phyloP scores from a whole-genome alignment of 805 yeast species.

The Blastobotrys peoriensis region DNA sequence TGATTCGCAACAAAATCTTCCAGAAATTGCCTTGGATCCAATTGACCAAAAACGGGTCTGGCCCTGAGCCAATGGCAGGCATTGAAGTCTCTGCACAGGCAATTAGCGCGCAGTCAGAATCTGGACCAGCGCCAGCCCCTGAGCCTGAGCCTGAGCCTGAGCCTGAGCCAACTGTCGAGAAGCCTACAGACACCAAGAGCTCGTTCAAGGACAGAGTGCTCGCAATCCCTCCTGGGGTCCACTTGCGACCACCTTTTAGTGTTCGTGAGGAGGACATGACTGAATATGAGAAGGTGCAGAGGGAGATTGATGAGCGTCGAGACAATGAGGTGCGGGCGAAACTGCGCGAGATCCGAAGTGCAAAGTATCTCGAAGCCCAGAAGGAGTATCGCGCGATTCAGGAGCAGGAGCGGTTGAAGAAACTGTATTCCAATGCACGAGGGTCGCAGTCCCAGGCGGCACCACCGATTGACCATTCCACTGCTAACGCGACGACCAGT shows the following conservation, averaged over 20 bases:
- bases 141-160: background rate
- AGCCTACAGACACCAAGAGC: background rate
- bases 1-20: background rate
- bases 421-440: background rate
- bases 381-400: background rate
- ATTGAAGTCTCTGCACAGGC: background rate
- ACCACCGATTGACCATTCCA: no score
- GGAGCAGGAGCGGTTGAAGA: background rate
- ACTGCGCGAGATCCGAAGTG: background rate
- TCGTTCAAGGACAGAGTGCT: background rate
- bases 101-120: background rate
- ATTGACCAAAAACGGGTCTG: background rate
- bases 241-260: background rate
- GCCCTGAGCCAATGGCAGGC: background rate
- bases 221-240: background rate
- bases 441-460: no score
- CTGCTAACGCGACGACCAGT: no score
- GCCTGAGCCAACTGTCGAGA: background rate
- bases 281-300: background rate
- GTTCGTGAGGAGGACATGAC: background rate
- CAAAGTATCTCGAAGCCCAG: slow-evolving; percentile 1
- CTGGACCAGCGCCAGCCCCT: background rate
- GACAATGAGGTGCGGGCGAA: background rate
- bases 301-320: background rate
- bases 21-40: background rate